Conservation (phyloP, 2,329 filamentous ascomycete species). For the Stemphylium lycopersici region DNA sequence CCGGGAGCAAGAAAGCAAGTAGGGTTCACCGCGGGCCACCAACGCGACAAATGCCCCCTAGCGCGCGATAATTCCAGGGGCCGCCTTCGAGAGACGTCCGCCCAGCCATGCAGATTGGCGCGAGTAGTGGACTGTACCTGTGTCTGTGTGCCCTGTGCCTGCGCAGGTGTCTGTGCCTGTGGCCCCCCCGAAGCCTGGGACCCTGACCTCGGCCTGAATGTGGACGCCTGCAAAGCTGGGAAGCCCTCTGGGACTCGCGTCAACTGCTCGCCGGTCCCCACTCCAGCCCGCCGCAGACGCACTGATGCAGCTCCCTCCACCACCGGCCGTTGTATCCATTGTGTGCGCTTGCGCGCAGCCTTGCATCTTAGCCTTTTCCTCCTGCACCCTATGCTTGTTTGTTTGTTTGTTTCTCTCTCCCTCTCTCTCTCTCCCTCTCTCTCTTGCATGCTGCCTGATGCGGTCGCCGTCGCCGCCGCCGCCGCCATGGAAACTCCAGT, state of each 20-base stretch:
- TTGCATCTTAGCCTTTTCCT: neutral
- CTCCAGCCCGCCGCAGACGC: neutral
- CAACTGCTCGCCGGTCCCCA: conserved; percentile 3
- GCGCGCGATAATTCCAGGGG: conserved; percentile 15
- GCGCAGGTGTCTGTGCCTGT: neutral
- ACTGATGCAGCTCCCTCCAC: too few relatives aligned
- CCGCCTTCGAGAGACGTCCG: conserved; percentile 1
- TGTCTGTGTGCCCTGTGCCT: neutral
- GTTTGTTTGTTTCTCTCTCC: too few relatives aligned
- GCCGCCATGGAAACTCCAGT: too few relatives aligned
- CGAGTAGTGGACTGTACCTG: neutral
- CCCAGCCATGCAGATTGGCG: conserved; percentile 11
- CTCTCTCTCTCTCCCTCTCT: too few relatives aligned
- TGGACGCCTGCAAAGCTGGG: neutral
- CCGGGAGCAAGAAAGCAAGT: conserved; percentile 1
- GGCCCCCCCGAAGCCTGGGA: neutral
- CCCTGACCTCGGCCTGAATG: conserved; percentile 2
- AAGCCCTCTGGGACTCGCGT: neutral
- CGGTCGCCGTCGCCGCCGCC: too few relatives aligned
- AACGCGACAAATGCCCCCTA: conserved; percentile 18
- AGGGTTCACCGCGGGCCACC: conserved; percentile 8
- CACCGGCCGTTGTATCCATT: neutral
- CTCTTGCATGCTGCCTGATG: too few relatives aligned
- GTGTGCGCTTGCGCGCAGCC: neutral
- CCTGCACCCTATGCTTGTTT: too few relatives aligned